Percentiles rank a stretch among this genome's conserved stretches.
phyloP scores from a whole-genome alignment of 2,329 filamentous ascomycete genomes.

The Drechslerella dactyloides region DNA sequence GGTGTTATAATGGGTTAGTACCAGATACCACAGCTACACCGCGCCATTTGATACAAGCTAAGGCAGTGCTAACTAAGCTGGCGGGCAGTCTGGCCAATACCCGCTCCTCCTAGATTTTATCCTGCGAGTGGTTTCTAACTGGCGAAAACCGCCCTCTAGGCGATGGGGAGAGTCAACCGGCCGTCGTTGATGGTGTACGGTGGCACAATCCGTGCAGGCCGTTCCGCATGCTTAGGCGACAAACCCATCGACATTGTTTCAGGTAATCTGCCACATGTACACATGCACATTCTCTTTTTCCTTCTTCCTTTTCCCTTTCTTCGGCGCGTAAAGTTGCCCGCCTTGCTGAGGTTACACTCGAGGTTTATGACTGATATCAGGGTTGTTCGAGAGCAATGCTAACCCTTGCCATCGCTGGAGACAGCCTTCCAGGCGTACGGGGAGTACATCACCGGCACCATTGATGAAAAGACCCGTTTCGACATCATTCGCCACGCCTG shows the following conservation, averaged over 20 bases:
- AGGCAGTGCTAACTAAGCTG: constrained; percentile 19
- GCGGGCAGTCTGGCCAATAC: constrained; percentile 34
- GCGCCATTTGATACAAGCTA: constrained; percentile 1
- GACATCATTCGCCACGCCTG: constrained; percentile 95
- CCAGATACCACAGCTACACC: background rate
- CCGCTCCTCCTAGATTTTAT: background rate
- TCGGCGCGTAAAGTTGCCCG: background rate
- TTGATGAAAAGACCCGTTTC: constrained; percentile 78
- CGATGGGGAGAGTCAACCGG: constrained; percentile 92
- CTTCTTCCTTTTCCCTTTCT: background rate
- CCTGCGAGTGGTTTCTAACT: constrained; percentile 60
- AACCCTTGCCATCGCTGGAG: background rate
- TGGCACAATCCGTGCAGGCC: constrained; percentile 90
- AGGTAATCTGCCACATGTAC: constrained; percentile 33
- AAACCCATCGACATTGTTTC: constrained; percentile 89
- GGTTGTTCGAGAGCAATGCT: constrained; percentile 3
- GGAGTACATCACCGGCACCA: constrained; percentile 88
- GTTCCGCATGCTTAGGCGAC: constrained; percentile 75
- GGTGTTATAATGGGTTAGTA: constrained; percentile 71
- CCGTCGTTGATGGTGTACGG: constrained; percentile 98
- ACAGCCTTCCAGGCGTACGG: constrained; percentile 93
- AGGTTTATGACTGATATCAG: no score
- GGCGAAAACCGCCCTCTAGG: constrained; percentile 59
- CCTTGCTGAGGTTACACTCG: no score
- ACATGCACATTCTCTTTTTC: constrained; percentile 1